Conservation (phyloP, 345 rosid species). For the Syzygium aqueum region DNA sequence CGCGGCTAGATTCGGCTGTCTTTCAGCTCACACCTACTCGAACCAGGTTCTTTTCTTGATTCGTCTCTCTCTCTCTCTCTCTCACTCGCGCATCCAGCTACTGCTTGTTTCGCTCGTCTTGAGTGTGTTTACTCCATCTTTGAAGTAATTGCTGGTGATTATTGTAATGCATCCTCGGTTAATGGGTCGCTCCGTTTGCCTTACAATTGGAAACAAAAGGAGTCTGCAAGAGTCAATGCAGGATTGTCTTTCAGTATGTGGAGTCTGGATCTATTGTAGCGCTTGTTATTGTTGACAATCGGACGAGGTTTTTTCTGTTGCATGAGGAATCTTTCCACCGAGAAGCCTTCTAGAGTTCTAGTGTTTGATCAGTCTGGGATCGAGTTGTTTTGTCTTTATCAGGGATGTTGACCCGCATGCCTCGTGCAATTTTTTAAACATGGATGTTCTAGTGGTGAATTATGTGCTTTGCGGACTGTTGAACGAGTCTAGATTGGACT, state of each 20-base stretch:
- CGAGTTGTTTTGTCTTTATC: not conserved
- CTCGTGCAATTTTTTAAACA: not conserved
- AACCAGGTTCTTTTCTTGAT: slow-evolving; percentile 45
- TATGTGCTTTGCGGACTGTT: not conserved
- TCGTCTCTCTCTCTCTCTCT: not conserved
- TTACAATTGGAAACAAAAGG: not conserved
- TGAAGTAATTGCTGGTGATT: not conserved
- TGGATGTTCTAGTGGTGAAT: not conserved
- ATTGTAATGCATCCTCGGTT: not conserved
- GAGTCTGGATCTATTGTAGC: not conserved
- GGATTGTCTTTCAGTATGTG: not conserved
- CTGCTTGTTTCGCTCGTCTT: not conserved
- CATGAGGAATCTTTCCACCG: not conserved
- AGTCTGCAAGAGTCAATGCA: not conserved
- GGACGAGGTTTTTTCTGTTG: not conserved
- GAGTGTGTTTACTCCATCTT: not conserved
- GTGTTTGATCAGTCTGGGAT: not conserved
- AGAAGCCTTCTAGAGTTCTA: not conserved
- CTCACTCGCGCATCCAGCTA: not conserved
- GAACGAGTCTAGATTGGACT: not conserved
- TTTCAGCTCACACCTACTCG: slow-evolving; percentile 99
- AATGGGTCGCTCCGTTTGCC: not conserved
- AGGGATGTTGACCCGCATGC: not conserved
- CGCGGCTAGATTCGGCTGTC: slow-evolving; percentile 73
- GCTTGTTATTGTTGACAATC: not conserved